Evolutionary conservation across 257 asterid species (phyloP).

Genomic region (Fraxinus excelsior): DNA sequence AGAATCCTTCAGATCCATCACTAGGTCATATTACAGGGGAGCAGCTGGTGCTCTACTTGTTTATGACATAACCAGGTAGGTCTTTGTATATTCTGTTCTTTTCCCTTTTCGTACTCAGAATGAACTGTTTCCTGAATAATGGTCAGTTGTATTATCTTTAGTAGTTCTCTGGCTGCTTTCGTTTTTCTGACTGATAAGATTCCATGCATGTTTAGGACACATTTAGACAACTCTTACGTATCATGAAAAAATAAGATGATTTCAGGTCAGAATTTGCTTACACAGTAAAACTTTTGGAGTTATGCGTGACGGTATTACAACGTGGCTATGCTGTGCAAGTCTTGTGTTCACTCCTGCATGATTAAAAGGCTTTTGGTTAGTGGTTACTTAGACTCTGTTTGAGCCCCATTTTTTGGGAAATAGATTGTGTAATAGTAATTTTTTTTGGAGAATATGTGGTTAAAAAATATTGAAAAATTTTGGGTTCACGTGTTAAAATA

Average conservation of each 20-base stretch:
- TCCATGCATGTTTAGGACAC: background rate
- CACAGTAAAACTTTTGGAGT: background rate
- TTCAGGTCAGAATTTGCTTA: background rate
- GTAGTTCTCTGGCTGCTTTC: too few species aligned
- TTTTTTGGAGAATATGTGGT: too few species aligned
- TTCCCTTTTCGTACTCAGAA: background rate
- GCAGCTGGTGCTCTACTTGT: conserved; percentile 76
- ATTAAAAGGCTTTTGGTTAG: conserved; percentile 4
- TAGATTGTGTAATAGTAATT: too few species aligned
- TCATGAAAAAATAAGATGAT: too few species aligned
- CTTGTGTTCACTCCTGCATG: conserved; percentile 1
- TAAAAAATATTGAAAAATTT: too few species aligned
- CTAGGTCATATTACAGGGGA: conserved; percentile 69
- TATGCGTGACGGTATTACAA: background rate
- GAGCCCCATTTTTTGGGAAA: too few species aligned
- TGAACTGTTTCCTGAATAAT: background rate
- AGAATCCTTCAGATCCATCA: conserved; percentile 66
- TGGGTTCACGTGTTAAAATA: too few species aligned
- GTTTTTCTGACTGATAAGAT: background rate
- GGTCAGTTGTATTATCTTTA: background rate
- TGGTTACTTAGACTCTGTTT: background rate
- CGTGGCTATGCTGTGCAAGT: background rate
- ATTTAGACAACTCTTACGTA: background rate
- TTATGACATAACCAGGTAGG: conserved; percentile 59
- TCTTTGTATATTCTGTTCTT: conserved; percentile 2